Evolutionary conservation across 495 filamentous ascomycete genomes (phyloP), one percentile per base, ranked within the genome.

Genomic region (Daldinia bambusicola): DNA sequence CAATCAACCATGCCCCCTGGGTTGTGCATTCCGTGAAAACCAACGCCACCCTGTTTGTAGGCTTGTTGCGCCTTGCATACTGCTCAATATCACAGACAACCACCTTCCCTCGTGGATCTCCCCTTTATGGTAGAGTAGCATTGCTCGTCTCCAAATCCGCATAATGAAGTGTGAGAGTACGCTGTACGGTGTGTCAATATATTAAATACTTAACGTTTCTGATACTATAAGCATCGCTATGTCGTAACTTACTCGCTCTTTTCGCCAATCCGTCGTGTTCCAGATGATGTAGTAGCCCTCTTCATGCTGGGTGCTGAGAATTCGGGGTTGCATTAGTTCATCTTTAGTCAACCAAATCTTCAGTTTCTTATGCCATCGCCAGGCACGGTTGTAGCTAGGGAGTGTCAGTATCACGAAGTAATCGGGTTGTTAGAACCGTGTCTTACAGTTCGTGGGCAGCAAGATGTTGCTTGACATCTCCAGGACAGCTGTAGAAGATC

Each of bases 341-440:
- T 96, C 93, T 78, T 95, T 95, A 38, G 93, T 96, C 75, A 98
- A 83, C 94, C 94, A 98, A 69, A 94, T 88, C 68, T 91, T 89
- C 59, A 94, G 84, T 60, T 92, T 88, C 82, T 94, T 97, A 78
- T 98, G 93, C 84, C 93, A 98, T 67, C 94, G 84, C 94, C 94
- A 98, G 77, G 94, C 94, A 56, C 94, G 92, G 57, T 86, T 87
- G 71, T 77, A 79, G 9, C 79, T 80, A 64, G 7, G 22, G 56
- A 14, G 8, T 36, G 69, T 74, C 56, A 76, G 70, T 20, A 22
- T 60, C 32, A 2, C 52, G 43, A 38, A n/a, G 65, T 63, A 62
- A 70, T 31, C 20, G 56, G 69, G 30, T 50, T 41, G 20, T 20
- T 3, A 1, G 3, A 10, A 9, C 2, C 31, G 9, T 8, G 30